phyloP scores from a whole-genome alignment of 176 grass and related monocot genomes.

The sorghum (Sorghum bicolor) region Sorghum_bicolor_NCBIv3 NC_012870.2:75282501-75283000 shows the following conservation, averaged over 20 bases:
- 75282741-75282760: background rate
- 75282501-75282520: background rate
- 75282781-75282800: background rate
- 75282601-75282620: background rate
- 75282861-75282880: background rate
- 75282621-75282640: conserved; percentile 2
- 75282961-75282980: conserved; percentile 49
- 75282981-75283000: conserved; percentile 32
- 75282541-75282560: background rate
- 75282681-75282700: background rate
- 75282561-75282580: background rate
- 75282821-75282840: background rate
- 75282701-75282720: background rate
- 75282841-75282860: background rate
- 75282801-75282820: background rate
- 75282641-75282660: background rate
- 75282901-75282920: background rate
- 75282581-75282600: background rate
- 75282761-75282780: conserved; percentile 15
- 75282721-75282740: background rate
- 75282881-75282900: background rate
- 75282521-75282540: background rate
- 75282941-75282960: conserved; percentile 46
- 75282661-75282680: background rate
- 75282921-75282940: background rate